Conservation (phyloP, 208 protist genomes). For the Angomonas deanei region DNA sequence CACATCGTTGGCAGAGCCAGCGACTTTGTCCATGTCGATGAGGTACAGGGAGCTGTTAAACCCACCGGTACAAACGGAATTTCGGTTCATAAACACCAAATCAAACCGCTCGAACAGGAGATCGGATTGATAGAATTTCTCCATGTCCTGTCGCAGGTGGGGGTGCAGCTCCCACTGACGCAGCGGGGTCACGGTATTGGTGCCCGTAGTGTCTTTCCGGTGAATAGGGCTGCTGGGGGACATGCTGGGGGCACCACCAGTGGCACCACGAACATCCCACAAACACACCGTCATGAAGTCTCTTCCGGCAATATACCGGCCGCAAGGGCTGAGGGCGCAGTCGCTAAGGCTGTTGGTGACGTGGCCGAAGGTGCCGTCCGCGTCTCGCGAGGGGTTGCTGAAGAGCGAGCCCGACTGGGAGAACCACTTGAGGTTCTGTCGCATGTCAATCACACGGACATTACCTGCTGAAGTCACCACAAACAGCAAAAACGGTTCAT, state of each 20-base stretch:
- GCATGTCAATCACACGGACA: slow-evolving; percentile 74
- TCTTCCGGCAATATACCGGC: slow-evolving; percentile 69
- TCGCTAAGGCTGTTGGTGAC: slow-evolving; percentile 67
- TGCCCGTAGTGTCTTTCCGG: not conserved
- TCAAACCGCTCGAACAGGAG: slow-evolving; percentile 62
- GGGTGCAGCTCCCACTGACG: slow-evolving; percentile 75
- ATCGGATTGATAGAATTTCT: slow-evolving; percentile 63
- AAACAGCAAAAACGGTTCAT: slow-evolving; percentile 85
- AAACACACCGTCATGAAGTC: slow-evolving; percentile 79
- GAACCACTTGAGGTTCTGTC: slow-evolving; percentile 68
- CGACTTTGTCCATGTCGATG: slow-evolving; percentile 35
- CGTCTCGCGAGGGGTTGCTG: slow-evolving; percentile 37
- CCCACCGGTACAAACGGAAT: slow-evolving; percentile 66
- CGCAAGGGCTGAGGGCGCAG: slow-evolving; percentile 80
- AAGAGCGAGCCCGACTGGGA: slow-evolving; percentile 60
- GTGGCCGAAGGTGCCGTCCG: slow-evolving; percentile 41
- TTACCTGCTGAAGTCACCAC: slow-evolving; percentile 59
- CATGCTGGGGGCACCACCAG: slow-evolving; percentile 12
- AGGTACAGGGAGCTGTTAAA: slow-evolving; percentile 66
- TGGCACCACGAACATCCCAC: slow-evolving; percentile 73
- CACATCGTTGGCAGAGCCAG: slow-evolving; percentile 7
- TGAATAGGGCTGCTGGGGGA: slow-evolving; percentile 15
- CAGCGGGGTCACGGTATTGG: slow-evolving; percentile 18
- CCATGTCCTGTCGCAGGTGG: slow-evolving; percentile 48
- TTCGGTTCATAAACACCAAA: slow-evolving; percentile 61